Evolutionary conservation across 345 rosid species (phyloP).

Genomic region (Mallotus nudiflorus): DNA sequence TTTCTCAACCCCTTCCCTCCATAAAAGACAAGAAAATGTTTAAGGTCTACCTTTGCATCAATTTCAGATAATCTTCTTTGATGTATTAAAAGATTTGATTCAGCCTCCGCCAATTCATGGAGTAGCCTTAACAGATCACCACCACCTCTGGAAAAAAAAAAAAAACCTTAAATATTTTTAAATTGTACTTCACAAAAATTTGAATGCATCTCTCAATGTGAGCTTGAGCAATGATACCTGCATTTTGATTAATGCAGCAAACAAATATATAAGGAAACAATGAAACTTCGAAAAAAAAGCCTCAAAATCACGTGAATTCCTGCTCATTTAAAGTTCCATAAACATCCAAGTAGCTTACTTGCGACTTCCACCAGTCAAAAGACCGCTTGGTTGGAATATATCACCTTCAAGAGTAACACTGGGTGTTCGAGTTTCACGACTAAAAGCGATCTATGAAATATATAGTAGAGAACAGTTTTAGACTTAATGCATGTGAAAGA

Average conservation of each 20-base stretch:
- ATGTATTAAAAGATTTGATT: constrained; percentile 62
- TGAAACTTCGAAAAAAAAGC: not conserved
- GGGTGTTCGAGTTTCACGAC: constrained; percentile 59
- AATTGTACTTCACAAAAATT: not conserved
- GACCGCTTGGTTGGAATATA: constrained; percentile 93
- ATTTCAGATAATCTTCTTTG: constrained; percentile 68
- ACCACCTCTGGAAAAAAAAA: constrained; percentile 62
- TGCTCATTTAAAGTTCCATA: not conserved
- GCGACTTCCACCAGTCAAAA: constrained; percentile 97
- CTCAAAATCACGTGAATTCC: not conserved
- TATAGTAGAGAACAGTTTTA: not conserved
- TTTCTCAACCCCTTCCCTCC: not conserved
- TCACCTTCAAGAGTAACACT: constrained; percentile 98
- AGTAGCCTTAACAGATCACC: constrained; percentile 80
- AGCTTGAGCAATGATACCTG: not conserved
- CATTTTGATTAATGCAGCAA: not conserved
- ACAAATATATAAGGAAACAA: not conserved
- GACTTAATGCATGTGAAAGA: not conserved
- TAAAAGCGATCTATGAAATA: constrained; percentile 76
- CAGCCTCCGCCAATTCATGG: constrained; percentile 81
- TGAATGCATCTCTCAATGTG: constrained; percentile 1
- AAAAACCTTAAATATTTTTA: constrained; percentile 2
- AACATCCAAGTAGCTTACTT: constrained; percentile 41
- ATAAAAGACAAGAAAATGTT: not conserved
- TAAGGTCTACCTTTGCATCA: constrained; percentile 66